Conservation (phyloP, 345 rosid genomes). For the sweet orange (Citrus sinensis) region DNA sequence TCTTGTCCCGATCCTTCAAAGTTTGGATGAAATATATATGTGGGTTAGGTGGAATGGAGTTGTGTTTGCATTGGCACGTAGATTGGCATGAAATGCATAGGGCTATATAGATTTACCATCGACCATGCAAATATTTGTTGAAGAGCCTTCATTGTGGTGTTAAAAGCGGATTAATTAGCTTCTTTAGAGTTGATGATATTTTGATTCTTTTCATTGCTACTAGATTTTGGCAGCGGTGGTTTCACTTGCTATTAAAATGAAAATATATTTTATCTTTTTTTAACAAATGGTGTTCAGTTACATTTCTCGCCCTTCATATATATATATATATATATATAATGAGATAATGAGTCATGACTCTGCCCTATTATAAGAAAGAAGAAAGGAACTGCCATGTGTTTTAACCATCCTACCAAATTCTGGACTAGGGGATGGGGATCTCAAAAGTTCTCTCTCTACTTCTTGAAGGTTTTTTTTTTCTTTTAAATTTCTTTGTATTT, state of each 20-base stretch:
- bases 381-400: no score
- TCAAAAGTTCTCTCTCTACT: no score
- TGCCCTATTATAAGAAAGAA: no score
- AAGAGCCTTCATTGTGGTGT: not conserved
- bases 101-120: not conserved
- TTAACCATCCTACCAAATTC: no score
- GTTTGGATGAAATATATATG: not conserved
- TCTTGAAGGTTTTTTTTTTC: no score
- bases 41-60: not conserved
- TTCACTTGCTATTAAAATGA: not conserved
- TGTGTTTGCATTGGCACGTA: not conserved
- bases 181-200: not conserved
- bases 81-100: constrained; percentile 2
- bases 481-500: no score
- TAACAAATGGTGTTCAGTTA: not conserved
- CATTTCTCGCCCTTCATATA: not conserved
- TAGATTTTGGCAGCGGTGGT: not conserved
- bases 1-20: not conserved
- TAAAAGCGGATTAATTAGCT: not conserved
- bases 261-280: not conserved
- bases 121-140: not conserved
- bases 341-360: no score
- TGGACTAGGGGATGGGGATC: no score
- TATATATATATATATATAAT: no score
- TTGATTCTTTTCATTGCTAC: not conserved